Evolutionary conservation across 805 yeast genomes (phyloP).

Genomic region (Cyberlindnera lachancei): DNA sequence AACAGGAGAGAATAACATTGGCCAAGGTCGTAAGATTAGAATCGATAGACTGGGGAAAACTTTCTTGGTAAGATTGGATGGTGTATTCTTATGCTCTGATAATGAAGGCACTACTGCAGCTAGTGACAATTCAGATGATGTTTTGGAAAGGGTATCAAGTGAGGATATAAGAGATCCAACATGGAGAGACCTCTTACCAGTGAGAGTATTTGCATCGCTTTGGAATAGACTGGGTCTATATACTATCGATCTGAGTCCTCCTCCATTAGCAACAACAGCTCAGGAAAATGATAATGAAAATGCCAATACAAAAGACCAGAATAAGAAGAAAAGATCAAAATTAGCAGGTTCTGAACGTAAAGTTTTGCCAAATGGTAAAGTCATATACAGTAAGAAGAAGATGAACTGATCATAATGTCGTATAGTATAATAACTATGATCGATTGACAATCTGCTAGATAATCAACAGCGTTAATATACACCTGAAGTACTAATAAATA

Average conservation of each 20-base stretch:
- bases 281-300: background rate
- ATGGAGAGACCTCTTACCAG: conserved; percentile 39
- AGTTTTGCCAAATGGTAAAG: conserved; percentile 57
- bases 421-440: no score
- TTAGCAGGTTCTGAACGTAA: conserved; percentile 35
- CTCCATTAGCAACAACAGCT: conserved; percentile 3
- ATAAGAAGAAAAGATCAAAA: conserved; percentile 22
- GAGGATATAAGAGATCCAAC: conserved; percentile 43
- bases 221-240: conserved; percentile 32
- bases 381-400: conserved; percentile 28
- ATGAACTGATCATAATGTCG: no score
- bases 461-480: no score
- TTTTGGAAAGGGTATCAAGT: conserved; percentile 37
- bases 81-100: conserved; percentile 46
- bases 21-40: conserved; percentile 14
- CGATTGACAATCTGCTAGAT: no score
- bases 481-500: no score
- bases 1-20: conserved; percentile 20
- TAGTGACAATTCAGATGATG: no score
- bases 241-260: conserved; percentile 5
- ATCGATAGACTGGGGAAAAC: conserved; percentile 34
- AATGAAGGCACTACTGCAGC: conserved; percentile 24
- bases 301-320: no score
- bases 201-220: conserved; percentile 31
- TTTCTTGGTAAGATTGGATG: conserved; percentile 50